phyloP scores from a whole-genome alignment of 169 alveolate genomes.

The Plasmodium coatneyi region DNA sequence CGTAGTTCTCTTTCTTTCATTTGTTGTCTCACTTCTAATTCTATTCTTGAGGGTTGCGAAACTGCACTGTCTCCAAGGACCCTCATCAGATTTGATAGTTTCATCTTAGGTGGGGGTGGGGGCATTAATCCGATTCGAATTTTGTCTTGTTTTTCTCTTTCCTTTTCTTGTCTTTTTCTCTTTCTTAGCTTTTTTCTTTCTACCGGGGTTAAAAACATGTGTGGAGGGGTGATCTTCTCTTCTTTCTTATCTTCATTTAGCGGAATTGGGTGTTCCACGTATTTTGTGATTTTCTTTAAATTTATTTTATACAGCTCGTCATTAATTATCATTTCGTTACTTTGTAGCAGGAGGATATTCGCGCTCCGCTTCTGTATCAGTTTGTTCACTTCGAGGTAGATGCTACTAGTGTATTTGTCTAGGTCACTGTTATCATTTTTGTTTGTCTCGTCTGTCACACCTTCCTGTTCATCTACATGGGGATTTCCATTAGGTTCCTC shows the following conservation, averaged over 20 bases:
- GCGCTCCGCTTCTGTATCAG: slow-evolving; percentile 24
- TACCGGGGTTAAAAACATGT: slow-evolving; percentile 84
- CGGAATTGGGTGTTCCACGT: slow-evolving; percentile 90
- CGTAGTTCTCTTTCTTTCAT: slow-evolving; percentile 88
- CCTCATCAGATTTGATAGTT: slow-evolving; percentile 89
- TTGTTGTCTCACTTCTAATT: slow-evolving; percentile 87
- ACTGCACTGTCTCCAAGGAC: slow-evolving; percentile 87
- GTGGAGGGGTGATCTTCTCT: slow-evolving; percentile 67
- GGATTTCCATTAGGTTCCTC: neutral
- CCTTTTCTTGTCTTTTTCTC: slow-evolving; percentile 89
- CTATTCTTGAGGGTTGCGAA: slow-evolving; percentile 91
- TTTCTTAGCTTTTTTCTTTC: slow-evolving; percentile 88
- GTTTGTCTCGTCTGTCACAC: neutral
- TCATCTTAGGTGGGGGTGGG: slow-evolving; percentile 93
- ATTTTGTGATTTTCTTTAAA: slow-evolving; percentile 79
- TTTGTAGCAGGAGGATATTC: slow-evolving; percentile 64
- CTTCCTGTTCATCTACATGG: neutral
- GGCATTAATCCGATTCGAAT: slow-evolving; percentile 91
- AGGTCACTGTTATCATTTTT: neutral
- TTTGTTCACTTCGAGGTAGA: slow-evolving; percentile 2
- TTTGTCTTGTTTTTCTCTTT: slow-evolving; percentile 89
- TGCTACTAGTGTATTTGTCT: neutral
- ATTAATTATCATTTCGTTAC: slow-evolving; percentile 29
- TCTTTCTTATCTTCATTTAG: slow-evolving; percentile 82
- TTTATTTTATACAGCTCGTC: slow-evolving; percentile 73